Evolutionary conservation across 331 rosid species (phyloP).

Genomic region (Pyrus hybrid): DNA sequence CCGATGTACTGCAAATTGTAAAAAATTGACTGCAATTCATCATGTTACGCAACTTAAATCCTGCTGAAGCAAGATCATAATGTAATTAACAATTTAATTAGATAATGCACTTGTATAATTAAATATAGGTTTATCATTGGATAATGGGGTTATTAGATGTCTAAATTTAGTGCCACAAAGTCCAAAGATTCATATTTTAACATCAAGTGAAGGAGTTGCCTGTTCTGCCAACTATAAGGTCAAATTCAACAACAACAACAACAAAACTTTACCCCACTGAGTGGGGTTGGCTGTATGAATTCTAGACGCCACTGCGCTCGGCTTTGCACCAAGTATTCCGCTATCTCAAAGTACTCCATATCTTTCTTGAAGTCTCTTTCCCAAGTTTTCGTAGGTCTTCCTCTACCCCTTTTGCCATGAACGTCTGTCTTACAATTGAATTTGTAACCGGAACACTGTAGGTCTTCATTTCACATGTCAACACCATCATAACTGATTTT

Average conservation of each 20-base stretch:
- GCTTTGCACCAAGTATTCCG: too few species aligned
- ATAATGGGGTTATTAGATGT: neutral
- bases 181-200: neutral
- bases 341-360: too few species aligned
- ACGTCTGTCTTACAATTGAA: too few species aligned
- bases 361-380: too few species aligned
- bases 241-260: neutral
- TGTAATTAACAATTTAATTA: neutral
- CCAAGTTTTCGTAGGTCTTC: too few species aligned
- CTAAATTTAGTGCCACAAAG: neutral
- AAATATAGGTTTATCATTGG: neutral
- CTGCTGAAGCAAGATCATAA: neutral
- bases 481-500: too few species aligned
- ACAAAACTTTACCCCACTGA: too few species aligned
- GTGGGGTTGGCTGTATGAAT: too few species aligned
- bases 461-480: too few species aligned
- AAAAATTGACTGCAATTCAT: neutral
- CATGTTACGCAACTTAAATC: neutral
- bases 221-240: neutral
- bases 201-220: neutral
- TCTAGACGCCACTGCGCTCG: too few species aligned
- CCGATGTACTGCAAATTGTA: neutral
- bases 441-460: too few species aligned
- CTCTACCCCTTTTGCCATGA: too few species aligned
- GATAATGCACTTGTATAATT: neutral